Evolutionary conservation across 768 basidiomycete species (phyloP).

Genomic region (Fomitopsis serialis): DNA sequence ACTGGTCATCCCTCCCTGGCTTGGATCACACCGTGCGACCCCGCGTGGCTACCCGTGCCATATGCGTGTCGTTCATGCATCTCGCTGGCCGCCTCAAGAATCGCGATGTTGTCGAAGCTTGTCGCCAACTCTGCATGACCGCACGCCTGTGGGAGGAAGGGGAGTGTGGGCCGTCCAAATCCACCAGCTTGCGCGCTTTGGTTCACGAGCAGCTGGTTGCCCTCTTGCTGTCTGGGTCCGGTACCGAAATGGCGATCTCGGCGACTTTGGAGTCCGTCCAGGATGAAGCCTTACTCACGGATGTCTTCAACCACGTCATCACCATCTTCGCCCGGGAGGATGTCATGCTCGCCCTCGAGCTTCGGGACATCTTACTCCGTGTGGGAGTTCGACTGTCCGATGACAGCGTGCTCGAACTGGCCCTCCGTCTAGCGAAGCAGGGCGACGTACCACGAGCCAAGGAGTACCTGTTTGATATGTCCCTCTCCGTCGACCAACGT

Average conservation of each 20-base stretch:
- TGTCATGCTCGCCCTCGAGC: slow-evolving; percentile 8
- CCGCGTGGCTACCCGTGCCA: slow-evolving; percentile 3
- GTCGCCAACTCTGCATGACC: slow-evolving; percentile 1
- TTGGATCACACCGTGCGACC: background rate
- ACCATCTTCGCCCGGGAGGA: background rate
- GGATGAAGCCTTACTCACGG: slow-evolving; percentile 1
- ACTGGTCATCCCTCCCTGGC: slow-evolving; percentile 23
- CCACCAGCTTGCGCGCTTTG: slow-evolving; percentile 2
- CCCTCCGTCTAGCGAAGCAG: background rate
- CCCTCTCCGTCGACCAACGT: background rate
- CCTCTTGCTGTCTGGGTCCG: slow-evolving; percentile 6
- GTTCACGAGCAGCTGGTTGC: slow-evolving; percentile 9
- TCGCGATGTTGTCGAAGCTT: slow-evolving; percentile 5
- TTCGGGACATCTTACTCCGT: background rate
- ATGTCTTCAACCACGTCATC: slow-evolving; percentile 4
- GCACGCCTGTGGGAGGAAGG: slow-evolving; percentile 3
- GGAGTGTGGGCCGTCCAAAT: background rate
- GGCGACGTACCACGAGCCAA: background rate
- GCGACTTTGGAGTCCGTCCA: slow-evolving; percentile 8
- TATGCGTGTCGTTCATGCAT: slow-evolving; percentile 15
- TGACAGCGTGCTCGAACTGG: background rate
- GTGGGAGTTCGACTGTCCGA: background rate
- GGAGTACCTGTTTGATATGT: background rate
- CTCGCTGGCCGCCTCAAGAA: slow-evolving; percentile 13
- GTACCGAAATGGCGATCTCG: slow-evolving; percentile 9